Conservation (phyloP, 2,329 filamentous ascomycete genomes). For the Didymosphaeria variabile region DNA sequence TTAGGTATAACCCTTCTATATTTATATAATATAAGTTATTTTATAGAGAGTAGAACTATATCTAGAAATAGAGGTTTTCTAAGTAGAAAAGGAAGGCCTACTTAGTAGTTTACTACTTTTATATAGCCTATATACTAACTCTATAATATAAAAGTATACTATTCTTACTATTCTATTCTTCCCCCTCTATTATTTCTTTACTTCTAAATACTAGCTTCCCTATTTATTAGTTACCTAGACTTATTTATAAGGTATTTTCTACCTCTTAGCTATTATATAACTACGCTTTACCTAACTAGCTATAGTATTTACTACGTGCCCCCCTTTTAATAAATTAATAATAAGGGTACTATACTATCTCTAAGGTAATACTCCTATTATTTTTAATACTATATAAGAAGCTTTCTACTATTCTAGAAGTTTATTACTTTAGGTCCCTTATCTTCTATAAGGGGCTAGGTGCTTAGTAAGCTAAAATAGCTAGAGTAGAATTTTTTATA, state of each 20-base stretch:
- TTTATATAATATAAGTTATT: too few species aligned
- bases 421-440: background rate
- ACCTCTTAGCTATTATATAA: constrained; percentile 21
- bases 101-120: constrained; percentile 34
- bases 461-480: too few species aligned
- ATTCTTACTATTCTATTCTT: constrained; percentile 24
- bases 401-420: background rate
- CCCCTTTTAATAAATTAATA: background rate
- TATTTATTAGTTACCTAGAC: constrained; percentile 24
- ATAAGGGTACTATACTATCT: background rate
- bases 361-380: background rate
- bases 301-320: background rate
- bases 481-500: too few species aligned
- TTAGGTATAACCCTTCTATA: too few species aligned
- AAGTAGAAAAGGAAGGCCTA: constrained; percentile 28
- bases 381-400: background rate
- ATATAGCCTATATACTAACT: constrained; percentile 29
- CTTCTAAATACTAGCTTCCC: constrained; percentile 15
- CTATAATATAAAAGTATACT: constrained; percentile 29
- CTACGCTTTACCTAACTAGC: constrained; percentile 18
- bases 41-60: constrained; percentile 7
- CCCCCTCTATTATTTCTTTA: constrained; percentile 24
- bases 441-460: too few species aligned
- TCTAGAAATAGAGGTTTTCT: constrained; percentile 28
- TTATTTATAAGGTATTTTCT: constrained; percentile 23